phyloP scores from a whole-genome alignment of 1,139 yeast species.

The Spencermartinsiella ligniputridi region DNA sequence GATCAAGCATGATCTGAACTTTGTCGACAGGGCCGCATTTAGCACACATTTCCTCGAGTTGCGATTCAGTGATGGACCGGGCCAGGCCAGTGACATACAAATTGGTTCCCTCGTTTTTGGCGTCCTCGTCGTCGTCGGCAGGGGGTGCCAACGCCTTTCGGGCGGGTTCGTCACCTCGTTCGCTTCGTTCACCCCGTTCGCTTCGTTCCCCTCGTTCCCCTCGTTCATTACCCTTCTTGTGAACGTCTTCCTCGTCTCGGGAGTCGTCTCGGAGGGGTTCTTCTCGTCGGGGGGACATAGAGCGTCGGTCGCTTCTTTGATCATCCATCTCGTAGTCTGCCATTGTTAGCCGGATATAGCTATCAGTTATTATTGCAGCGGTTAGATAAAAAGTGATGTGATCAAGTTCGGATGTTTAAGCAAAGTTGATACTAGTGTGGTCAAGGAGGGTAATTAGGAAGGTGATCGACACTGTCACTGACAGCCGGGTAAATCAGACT shows the following conservation, averaged over 20 bases:
- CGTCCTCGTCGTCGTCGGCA: conserved; percentile 21
- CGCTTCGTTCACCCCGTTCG: conserved; percentile 8
- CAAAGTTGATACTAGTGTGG: too few relatives aligned
- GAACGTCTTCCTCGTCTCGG: background rate
- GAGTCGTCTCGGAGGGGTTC: conserved; percentile 10
- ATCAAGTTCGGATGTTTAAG: too few relatives aligned
- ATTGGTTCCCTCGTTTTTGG: conserved; percentile 35
- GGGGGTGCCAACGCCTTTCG: conserved; percentile 5
- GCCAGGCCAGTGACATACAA: conserved; percentile 37
- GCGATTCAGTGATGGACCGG: conserved; percentile 31
- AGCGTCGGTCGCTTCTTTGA: conserved; percentile 21
- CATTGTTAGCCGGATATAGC: conserved; percentile 11
- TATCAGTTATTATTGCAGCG: too few relatives aligned
- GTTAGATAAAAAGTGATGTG: too few relatives aligned
- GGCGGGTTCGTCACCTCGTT: conserved; percentile 10
- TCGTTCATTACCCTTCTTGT: conserved; percentile 4
- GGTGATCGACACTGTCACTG: too few relatives aligned
- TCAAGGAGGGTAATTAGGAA: too few relatives aligned
- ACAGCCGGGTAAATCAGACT: too few relatives aligned
- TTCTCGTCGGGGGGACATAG: conserved; percentile 24
- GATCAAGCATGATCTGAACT: conserved; percentile 37
- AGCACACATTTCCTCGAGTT: conserved; percentile 32
- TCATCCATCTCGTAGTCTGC: conserved; percentile 18
- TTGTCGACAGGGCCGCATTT: conserved; percentile 34
- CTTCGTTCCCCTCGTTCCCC: conserved; percentile 1